phyloP scores from a whole-genome alignment of 2,329 filamentous ascomycete species.

The Talaromyces sp. region DNA sequence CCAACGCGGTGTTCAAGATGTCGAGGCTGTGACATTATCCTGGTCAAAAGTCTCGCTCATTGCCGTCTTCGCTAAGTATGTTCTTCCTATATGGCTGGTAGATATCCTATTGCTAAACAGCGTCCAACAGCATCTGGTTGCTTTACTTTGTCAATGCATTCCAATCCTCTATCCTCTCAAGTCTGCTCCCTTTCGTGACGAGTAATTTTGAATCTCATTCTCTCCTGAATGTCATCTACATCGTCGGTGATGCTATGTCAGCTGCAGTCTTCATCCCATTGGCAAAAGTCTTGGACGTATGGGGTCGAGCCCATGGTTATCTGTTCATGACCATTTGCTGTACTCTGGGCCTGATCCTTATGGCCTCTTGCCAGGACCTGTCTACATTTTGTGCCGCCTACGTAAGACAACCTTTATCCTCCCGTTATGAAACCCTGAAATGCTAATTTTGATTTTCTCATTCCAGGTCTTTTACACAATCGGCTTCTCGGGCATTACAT shows the following conservation, averaged over 20 bases:
- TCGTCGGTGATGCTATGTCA: constrained; percentile 53
- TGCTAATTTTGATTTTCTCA: background rate
- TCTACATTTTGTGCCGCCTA: constrained; percentile 59
- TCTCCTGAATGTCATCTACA: constrained; percentile 49
- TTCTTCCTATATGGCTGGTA: background rate
- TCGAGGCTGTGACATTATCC: constrained; percentile 22
- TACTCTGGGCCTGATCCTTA: constrained; percentile 52
- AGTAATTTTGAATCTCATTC: constrained; percentile 51
- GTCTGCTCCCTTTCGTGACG: constrained; percentile 43
- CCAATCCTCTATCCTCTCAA: constrained; percentile 31
- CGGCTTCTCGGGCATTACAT: constrained; percentile 53
- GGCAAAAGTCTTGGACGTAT: constrained; percentile 59
- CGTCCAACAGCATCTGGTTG: constrained; percentile 31
- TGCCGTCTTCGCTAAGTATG: constrained; percentile 46
- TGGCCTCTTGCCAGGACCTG: constrained; percentile 57
- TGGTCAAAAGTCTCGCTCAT: constrained; percentile 43
- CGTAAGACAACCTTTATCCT: constrained; percentile 31
- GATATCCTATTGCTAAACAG: background rate
- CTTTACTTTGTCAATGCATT: constrained; percentile 36
- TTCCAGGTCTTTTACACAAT: constrained; percentile 51
- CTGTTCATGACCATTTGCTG: constrained; percentile 44
- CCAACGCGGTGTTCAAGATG: constrained; percentile 27
- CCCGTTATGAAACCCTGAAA: background rate
- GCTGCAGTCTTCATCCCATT: constrained; percentile 57
- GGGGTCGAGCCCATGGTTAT: constrained; percentile 56